phyloP scores from a whole-genome alignment of 768 basidiomycete species.

The Mycena pura region DNA sequence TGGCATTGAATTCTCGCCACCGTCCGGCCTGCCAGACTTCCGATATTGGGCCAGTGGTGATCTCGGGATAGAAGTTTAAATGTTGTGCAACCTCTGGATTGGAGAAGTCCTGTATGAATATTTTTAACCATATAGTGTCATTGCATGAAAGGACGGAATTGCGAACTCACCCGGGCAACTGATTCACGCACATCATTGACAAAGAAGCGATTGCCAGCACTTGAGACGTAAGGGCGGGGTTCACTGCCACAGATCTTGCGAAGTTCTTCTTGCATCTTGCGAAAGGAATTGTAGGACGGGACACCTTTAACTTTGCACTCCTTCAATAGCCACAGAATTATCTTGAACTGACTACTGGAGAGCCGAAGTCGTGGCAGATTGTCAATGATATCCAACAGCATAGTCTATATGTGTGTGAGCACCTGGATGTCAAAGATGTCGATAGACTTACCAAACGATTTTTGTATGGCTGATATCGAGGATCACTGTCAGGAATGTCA shows the following conservation, averaged over 20 bases:
- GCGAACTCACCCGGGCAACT: constrained; percentile 24
- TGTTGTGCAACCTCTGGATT: constrained; percentile 24
- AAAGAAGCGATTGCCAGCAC: constrained; percentile 36
- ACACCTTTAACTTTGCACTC: constrained; percentile 37
- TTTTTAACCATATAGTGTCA: neutral
- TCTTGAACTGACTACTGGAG: constrained; percentile 38
- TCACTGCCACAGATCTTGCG: constrained; percentile 2
- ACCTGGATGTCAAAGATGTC: too few species aligned
- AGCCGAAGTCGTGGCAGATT: constrained; percentile 39
- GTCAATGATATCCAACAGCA: constrained; percentile 40
- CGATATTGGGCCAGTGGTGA: neutral
- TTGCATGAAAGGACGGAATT: neutral
- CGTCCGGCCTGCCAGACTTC: constrained; percentile 12
- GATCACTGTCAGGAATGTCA: too few species aligned
- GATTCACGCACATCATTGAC: constrained; percentile 27
- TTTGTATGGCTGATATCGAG: too few species aligned
- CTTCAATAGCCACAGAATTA: constrained; percentile 39
- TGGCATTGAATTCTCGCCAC: constrained; percentile 2
- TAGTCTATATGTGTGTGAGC: too few species aligned
- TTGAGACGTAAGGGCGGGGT: constrained; percentile 28
- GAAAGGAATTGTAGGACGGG: constrained; percentile 33
- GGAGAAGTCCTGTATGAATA: constrained; percentile 31
- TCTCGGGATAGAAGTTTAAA: constrained; percentile 32
- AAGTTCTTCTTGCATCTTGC: constrained; percentile 32
- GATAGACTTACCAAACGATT: too few species aligned